These are phyloP conservation scores for Diversispora epigaea DNA, from an alignment of 192 early-diverging fungal genomes.

Conservation along the genomic window DNA sequence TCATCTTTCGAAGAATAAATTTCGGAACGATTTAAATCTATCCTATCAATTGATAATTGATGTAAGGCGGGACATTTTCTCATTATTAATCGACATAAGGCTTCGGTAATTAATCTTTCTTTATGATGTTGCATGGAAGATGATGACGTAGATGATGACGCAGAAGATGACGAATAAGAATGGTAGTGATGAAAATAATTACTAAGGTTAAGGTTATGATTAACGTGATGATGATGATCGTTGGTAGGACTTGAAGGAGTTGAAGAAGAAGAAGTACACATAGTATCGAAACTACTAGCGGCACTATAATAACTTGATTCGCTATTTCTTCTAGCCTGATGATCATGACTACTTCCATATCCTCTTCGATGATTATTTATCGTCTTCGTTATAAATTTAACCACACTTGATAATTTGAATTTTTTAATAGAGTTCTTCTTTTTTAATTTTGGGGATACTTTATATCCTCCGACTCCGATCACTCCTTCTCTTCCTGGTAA, in stretches of 20 bases:
- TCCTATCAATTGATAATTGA: constrained; percentile 25
- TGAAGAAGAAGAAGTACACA: not conserved
- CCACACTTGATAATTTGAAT: not conserved
- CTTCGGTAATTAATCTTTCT: not conserved
- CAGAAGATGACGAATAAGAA: not conserved
- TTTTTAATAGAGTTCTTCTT: not conserved
- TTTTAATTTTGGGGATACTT: too few species aligned
- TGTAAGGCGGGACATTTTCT: not conserved
- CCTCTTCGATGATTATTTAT: not conserved
- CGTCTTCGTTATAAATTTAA: not conserved
- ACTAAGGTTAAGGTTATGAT: too few species aligned
- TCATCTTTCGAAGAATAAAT: too few species aligned
- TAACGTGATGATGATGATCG: too few species aligned
- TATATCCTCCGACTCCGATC: too few species aligned
- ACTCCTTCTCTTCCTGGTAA: too few species aligned
- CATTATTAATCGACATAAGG: constrained; percentile 16
- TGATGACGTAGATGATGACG: not conserved
- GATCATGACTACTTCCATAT: not conserved
- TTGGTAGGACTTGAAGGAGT: not conserved
- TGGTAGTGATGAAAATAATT: too few species aligned
- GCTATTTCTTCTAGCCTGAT: not conserved
- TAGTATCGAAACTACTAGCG: not conserved
- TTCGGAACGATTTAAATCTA: not conserved
- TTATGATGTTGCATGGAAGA: not conserved
- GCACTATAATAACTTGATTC: not conserved